A percentile compares a stretch with the other conserved stretches of the same genome.
Evolutionary conservation across 2,329 filamentous ascomycete species (phyloP).

Genomic region (Pseudocercospora musae): DNA sequence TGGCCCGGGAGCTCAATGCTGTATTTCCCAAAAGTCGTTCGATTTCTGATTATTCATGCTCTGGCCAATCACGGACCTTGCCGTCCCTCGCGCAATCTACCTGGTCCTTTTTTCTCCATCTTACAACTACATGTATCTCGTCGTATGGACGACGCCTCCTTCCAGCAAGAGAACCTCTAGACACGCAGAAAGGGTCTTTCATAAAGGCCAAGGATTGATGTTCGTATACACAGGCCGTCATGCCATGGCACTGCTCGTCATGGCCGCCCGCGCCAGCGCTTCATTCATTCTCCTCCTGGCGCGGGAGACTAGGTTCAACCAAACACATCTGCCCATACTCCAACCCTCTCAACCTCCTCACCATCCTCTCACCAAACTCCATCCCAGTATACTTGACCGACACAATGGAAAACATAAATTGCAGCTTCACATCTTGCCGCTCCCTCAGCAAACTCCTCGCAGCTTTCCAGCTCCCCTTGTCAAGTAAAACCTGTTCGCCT

Average conservation of each 20-base stretch:
- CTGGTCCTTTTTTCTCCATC: neutral
- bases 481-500: slow-evolving; percentile 8
- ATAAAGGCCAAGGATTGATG: neutral
- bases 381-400: neutral
- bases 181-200: neutral
- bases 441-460: slow-evolving; percentile 12
- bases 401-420: slow-evolving; percentile 12
- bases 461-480: slow-evolving; percentile 15
- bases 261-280: neutral
- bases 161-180: neutral
- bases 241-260: neutral
- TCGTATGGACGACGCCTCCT: too few relatives aligned
- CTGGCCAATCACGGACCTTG: neutral
- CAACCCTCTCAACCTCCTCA: neutral
- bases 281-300: neutral
- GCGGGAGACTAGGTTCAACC: slow-evolving; percentile 5
- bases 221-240: neutral
- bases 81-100: neutral
- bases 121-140: too few relatives aligned
- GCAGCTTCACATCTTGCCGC: slow-evolving; percentile 5
- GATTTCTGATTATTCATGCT: neutral
- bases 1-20: neutral
- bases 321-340: slow-evolving; percentile 1
- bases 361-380: neutral
- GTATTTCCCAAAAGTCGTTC: neutral